Conservation (phyloP, 345 rosid genomes). For the Syzygium oleosum region DNA sequence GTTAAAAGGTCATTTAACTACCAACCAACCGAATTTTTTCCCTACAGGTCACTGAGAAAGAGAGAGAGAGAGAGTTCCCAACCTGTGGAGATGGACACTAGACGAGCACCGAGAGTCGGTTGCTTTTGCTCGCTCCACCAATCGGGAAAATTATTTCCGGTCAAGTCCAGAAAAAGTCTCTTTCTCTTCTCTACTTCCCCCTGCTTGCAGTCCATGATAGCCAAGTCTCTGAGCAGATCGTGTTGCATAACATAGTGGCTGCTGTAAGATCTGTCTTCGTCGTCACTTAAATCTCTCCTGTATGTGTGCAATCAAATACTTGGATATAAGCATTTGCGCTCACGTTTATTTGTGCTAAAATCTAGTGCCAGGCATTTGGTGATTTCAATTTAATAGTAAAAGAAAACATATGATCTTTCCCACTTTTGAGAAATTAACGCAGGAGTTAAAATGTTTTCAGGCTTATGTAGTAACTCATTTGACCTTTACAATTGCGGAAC, state of each 20-base stretch:
- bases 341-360: not conserved
- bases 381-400: not conserved
- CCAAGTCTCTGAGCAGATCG: slow-evolving; percentile 39
- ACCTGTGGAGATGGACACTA: slow-evolving; percentile 46
- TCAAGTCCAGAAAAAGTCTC: slow-evolving; percentile 24
- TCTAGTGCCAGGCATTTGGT: not conserved
- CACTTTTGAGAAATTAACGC: not conserved
- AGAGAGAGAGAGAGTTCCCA: not conserved
- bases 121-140: slow-evolving; percentile 29
- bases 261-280: slow-evolving; percentile 13
- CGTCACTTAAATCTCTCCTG: slow-evolving; percentile 29
- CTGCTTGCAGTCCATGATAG: slow-evolving; percentile 13
- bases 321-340: not conserved
- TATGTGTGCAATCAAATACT: not conserved
- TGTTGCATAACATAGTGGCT: slow-evolving; percentile 34
- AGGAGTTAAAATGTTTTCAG: accelerated
- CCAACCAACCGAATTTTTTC: accelerated
- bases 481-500: not conserved
- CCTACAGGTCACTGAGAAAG: accelerated
- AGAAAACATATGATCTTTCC: not conserved
- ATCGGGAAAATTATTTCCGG: slow-evolving; percentile 20
- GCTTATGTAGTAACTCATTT: not conserved
- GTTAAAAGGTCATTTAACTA: not conserved
- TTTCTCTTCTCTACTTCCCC: slow-evolving; percentile 10
- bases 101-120: slow-evolving; percentile 9